Evolutionary conservation across 352 stramenopile species (phyloP), one percentile per base, ranked within the genome.

Genomic region (Globisporangium carolinianum): DNA sequence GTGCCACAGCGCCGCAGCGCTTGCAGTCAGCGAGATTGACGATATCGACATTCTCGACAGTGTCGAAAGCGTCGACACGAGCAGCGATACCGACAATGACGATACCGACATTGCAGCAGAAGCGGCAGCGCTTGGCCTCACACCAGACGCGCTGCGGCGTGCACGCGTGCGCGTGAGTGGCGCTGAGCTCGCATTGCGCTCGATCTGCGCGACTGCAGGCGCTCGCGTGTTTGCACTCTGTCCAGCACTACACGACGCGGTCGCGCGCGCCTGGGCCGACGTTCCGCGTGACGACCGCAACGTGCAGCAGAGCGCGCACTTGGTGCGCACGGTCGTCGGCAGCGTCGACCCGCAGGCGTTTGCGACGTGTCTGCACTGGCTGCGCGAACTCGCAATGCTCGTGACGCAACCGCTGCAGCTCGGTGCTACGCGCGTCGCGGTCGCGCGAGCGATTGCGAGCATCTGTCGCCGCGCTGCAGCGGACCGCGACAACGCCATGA

Each of bases 1-100:
- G 0, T 88, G 75, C 62, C 83, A 87, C 58, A 91, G 72, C 47
- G 79, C 83, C 0, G 51, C 57, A 4, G 77, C 76, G 1, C 60
- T 88, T 7, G 66, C 76, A 41, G 43, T 58, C 41, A n/a, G 18
- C 24, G 24, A 32, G 24, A 32, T 32, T 32, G 24, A 32, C 2
- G 24, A 32, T 32, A 32, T 32, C 24, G 24, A 32, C 24, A 32
- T 32, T 32, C 24, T 32, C 24, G 24, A 32, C 24, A 32, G 24
- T 32, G 6, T 15, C 47, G 32, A 50, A 17, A 61, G 65, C 12
- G 47, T 67, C 39, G 53, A 51, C 2, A 2, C 4, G 5, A 35
- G 18, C 38, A 9, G 17, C 3, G 38, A 48, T 36, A 37, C 51
- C 45, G 51, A 46, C 8, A 48, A 62, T 37, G 35, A 37, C 17